phyloP scores from a whole-genome alignment of 176 grass and related monocot species.

The Ampelocalamus luodianensis region DNA sequence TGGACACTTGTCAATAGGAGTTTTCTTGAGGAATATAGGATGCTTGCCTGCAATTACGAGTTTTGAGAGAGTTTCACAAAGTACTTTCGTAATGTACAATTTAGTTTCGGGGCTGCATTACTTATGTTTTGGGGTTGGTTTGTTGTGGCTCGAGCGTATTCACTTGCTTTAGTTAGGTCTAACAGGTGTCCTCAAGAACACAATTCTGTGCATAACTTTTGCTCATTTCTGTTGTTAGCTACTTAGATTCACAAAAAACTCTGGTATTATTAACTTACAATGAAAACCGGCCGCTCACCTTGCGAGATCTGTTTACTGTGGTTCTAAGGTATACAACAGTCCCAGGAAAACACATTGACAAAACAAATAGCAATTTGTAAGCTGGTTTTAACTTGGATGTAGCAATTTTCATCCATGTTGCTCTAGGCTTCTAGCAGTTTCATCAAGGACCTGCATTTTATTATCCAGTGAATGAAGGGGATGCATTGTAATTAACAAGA shows the following conservation, averaged over 20 bases:
- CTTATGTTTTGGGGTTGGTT: background rate
- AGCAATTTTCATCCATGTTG: background rate
- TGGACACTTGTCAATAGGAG: background rate
- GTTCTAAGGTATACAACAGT: background rate
- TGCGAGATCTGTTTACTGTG: background rate
- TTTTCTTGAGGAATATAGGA: background rate
- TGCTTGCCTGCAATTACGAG: background rate
- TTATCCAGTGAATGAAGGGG: background rate
- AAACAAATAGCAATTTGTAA: background rate
- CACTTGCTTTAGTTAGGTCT: background rate
- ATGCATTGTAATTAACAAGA: background rate
- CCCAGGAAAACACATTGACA: background rate
- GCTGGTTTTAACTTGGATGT: background rate
- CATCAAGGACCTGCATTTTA: constrained; percentile 1
- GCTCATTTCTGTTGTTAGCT: background rate
- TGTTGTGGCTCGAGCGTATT: background rate
- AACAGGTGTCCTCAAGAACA: background rate
- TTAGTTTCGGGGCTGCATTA: background rate
- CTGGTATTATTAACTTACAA: background rate
- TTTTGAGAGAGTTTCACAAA: background rate
- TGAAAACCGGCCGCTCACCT: background rate
- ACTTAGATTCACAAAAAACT: background rate
- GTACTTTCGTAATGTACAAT: background rate
- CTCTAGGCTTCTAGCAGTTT: background rate
- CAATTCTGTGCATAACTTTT: background rate